Evolutionary conservation across 1,284 basidiomycete genomes (phyloP).

Genomic region (Termitomyces sp.): DNA sequence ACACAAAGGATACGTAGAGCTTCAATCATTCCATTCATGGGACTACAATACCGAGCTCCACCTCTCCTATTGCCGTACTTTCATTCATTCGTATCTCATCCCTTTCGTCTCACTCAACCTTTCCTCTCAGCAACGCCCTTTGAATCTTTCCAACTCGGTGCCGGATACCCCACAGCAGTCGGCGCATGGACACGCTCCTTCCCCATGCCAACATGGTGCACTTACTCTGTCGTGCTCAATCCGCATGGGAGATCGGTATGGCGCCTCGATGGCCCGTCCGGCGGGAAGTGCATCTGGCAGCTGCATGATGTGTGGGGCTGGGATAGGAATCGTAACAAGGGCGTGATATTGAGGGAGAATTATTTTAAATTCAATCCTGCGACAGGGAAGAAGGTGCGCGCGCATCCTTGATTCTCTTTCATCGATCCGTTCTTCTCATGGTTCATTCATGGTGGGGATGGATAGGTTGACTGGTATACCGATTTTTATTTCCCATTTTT

Average conservation of each 20-base stretch:
- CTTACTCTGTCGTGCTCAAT: constrained; percentile 56
- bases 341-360: constrained; percentile 77
- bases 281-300: constrained; percentile 57
- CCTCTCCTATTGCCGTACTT: constrained; percentile 73
- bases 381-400: constrained; percentile 50
- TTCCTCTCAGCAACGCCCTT: constrained; percentile 62
- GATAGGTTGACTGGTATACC: constrained; percentile 74
- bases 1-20: constrained; percentile 86
- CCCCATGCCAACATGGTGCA: constrained; percentile 75
- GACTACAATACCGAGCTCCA: constrained; percentile 96
- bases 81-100: neutral
- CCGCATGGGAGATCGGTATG: constrained; percentile 55
- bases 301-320: constrained; percentile 94
- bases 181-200: constrained; percentile 77
- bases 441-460: neutral
- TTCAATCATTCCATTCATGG: constrained; percentile 80
- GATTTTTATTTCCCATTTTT: constrained; percentile 87
- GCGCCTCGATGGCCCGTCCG: constrained; percentile 65
- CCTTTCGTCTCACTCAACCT: neutral
- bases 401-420: neutral
- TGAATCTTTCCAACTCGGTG: constrained; percentile 80
- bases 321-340: constrained; percentile 64
- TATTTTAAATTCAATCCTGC: constrained; percentile 77
- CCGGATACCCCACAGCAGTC: constrained; percentile 72
- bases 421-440: too few species aligned